A percentile compares a stretch with the other conserved stretches of the same genome.
These are phyloP conservation scores for Nyssa sinensis DNA, from an alignment of 148 eudicot species.

Conservation along the genomic window DNA sequence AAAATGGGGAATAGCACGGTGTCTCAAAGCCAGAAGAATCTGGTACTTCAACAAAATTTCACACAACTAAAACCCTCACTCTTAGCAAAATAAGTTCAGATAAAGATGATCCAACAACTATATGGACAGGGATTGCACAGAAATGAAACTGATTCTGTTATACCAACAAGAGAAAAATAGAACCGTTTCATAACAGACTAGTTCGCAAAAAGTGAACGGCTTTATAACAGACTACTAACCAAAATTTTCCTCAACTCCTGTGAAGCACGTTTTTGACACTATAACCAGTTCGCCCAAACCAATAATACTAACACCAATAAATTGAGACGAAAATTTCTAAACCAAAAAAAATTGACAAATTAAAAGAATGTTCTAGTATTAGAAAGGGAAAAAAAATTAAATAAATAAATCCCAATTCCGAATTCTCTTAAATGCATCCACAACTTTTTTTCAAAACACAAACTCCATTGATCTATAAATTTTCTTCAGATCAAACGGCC, in stretches of 20 bases:
- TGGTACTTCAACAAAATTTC: not conserved
- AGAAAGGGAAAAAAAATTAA: not conserved
- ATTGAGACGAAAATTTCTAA: not conserved
- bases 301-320: not conserved
- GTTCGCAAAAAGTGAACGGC: not conserved
- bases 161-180: not conserved
- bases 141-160: not conserved
- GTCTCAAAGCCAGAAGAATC: not conserved
- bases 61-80: not conserved
- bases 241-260: not conserved
- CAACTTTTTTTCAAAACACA: not conserved
- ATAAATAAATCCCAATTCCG: not conserved
- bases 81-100: not conserved
- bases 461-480: not conserved
- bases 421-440: not conserved
- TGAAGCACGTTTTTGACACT: not conserved
- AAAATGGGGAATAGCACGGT: not conserved
- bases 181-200: not conserved
- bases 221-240: not conserved
- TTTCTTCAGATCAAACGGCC: conserved; percentile 6
- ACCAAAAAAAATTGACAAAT: not conserved
- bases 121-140: not conserved
- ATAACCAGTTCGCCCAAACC: not conserved
- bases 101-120: not conserved
- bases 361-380: not conserved